Evolutionary conservation across 352 stramenopile species (phyloP).

Genomic region (Phytopythium montanum): DNA sequence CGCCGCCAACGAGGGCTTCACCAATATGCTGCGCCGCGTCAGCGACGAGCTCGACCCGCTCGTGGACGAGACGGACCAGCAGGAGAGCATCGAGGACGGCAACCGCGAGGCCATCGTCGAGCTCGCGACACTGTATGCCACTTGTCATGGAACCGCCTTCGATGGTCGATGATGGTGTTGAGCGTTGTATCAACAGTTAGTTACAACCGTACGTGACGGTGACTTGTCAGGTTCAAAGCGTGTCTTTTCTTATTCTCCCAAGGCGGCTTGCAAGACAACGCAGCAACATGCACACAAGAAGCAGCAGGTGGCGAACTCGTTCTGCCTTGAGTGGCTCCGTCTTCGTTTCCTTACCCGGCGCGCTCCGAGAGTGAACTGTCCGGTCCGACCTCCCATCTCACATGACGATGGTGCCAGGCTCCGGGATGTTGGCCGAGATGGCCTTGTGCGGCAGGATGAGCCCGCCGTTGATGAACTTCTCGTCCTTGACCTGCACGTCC

Average conservation of each 20-base stretch:
- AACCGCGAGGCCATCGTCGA: conserved; percentile 31
- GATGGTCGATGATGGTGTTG: too few species aligned
- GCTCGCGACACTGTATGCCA: conserved; percentile 19
- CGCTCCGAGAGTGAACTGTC: not conserved
- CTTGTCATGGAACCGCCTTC: too few species aligned
- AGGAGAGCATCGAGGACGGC: conserved; percentile 40
- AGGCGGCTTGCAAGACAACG: not conserved
- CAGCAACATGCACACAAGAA: not conserved
- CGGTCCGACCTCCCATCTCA: conserved; percentile 19
- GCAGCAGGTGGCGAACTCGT: not conserved
- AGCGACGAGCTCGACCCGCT: conserved; percentile 34
- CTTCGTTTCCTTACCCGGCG: not conserved
- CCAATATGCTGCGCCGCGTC: conserved; percentile 32
- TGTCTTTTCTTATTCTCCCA: not conserved
- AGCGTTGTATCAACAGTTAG: too few species aligned
- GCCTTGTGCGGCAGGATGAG: conserved; percentile 87
- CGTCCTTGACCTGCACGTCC: conserved; percentile 86
- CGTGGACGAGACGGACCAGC: conserved; percentile 41
- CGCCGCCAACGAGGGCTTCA: conserved; percentile 43
- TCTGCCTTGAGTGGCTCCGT: not conserved
- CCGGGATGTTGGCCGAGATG: conserved; percentile 82
- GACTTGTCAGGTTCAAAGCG: not conserved
- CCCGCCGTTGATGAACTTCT: conserved; percentile 87
- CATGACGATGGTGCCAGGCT: conserved; percentile 89
- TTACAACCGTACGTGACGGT: too few species aligned